These are phyloP conservation scores for Astraeus odoratus DNA, from an alignment of 768 basidiomycete species.

Conservation along the genomic window DNA sequence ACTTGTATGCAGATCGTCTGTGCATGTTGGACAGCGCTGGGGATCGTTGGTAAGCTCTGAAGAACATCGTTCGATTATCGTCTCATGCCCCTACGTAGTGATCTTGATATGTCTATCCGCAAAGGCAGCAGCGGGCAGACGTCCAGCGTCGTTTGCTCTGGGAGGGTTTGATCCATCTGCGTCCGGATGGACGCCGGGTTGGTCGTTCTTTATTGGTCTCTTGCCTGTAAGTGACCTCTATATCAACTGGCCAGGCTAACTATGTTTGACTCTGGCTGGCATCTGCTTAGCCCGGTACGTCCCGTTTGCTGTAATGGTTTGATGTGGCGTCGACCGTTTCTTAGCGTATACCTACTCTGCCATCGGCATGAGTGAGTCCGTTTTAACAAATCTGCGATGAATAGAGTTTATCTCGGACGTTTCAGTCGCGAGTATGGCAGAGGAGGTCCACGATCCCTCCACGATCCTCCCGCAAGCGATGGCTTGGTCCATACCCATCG, in stretches of 20 bases:
- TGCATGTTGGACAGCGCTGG: slow-evolving; percentile 56
- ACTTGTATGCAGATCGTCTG: slow-evolving; percentile 40
- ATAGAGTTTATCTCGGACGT: slow-evolving; percentile 3
- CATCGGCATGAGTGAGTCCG: slow-evolving; percentile 51
- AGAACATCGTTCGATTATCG: neutral
- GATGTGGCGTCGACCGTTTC: slow-evolving; percentile 13
- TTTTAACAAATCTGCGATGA: no score
- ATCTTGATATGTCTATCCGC: slow-evolving; percentile 49
- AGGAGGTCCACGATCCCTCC: slow-evolving; percentile 56
- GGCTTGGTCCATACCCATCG: slow-evolving; percentile 46
- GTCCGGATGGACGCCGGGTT: slow-evolving; percentile 63
- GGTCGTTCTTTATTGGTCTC: slow-evolving; percentile 63
- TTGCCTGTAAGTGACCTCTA: slow-evolving; percentile 32
- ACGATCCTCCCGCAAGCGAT: slow-evolving; percentile 50
- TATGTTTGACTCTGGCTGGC: neutral
- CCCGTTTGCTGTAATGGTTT: neutral
- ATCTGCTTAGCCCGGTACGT: slow-evolving; percentile 23
- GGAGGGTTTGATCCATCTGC: slow-evolving; percentile 52
- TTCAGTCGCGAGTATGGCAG: slow-evolving; percentile 57
- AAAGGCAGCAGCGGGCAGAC: slow-evolving; percentile 50
- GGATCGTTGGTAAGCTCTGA: slow-evolving; percentile 37
- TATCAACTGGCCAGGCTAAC: no score
- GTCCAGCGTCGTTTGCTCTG: slow-evolving; percentile 49
- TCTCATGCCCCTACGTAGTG: slow-evolving; percentile 31
- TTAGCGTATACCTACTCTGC: slow-evolving; percentile 50